Base-by-base conservation (phyloP, 2,329 filamentous ascomycete genomes). In the Colletotrichum sp. region DNA sequence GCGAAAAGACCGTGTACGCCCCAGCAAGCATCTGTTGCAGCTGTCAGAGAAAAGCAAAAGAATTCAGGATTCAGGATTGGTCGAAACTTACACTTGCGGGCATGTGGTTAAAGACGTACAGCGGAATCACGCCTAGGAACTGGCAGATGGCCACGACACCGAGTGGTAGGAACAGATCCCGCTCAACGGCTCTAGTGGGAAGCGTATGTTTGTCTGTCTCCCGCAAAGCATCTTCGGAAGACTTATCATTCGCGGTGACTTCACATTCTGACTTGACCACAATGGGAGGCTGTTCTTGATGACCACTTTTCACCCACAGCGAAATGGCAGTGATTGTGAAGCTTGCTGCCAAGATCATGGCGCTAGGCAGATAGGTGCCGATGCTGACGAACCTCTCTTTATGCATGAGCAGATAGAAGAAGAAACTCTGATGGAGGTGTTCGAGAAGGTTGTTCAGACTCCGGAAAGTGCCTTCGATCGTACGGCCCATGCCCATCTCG, bases 401-500 rank as follows among this genome's bases (percentile, higher is more conserved):
- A 79, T 97, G 94, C 92, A 98, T 96, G 59, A 99, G 89, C 67
- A 99, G 88, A 83, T 99, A 99, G 86, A 99, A 98, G 90, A 99
- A 99, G 88, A 99, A 99, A 83, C 96, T 98, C 86, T 99, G 97
- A 83, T 99, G 97, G 76, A 99, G 89, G 83, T 99, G 96, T 85
- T 99, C 97, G 36, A 99, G 90, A 74, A 99, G 87, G 82, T 99
- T 99, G 86, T 99, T 99, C 84, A 99, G 87, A 83, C 95, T 98
- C 80, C 97, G 91, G 83, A 98, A 98, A 4, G 97, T 91, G 80
- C 96, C 96, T 85, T 99, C 97, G 6, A 98, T 90, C 0, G 96
- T 93, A 70, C 96, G 90, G 7, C 97, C 97, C 82, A 99, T 92
- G 12, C 94, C 94, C 95, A 98, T 98, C 85, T 98, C 97, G 83